Conservation (phyloP, 371 early-diverging fungal genomes). For the Mucor plumbeus region DNA sequence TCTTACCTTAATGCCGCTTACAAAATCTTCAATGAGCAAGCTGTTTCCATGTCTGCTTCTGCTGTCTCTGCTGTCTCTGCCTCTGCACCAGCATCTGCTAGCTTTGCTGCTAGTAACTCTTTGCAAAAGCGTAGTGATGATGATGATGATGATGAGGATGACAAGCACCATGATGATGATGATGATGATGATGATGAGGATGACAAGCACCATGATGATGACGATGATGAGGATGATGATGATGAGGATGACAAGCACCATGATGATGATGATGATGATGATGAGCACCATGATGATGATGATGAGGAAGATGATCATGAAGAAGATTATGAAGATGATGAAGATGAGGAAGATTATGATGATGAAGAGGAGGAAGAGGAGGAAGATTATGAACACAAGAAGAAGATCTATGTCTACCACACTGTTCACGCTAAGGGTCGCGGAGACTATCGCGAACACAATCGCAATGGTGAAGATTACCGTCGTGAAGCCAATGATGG, state of each 20-base stretch:
- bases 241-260: background rate
- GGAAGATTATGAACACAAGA: background rate
- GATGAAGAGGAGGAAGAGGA: background rate
- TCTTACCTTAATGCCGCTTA: slow-evolving; percentile 12
- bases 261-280: background rate
- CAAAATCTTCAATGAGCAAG: background rate
- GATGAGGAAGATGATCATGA: background rate
- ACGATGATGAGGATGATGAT: slow-evolving; percentile 16
- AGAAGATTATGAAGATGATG: background rate
- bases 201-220: slow-evolving; percentile 13
- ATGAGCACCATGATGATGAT: background rate
- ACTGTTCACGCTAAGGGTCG: too few species aligned
- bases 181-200: background rate
- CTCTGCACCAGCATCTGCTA: slow-evolving; percentile 4
- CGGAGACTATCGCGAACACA: too few species aligned
- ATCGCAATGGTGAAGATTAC: too few species aligned
- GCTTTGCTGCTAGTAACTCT: background rate
- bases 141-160: slow-evolving; percentile 6
- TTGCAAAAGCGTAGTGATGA: slow-evolving; percentile 9
- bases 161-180: slow-evolving; percentile 5
- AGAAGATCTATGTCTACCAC: slow-evolving; percentile 19
- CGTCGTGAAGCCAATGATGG: too few species aligned
- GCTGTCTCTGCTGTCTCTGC: too few species aligned
- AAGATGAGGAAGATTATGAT: too few species aligned
- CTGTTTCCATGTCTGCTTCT: slow-evolving; percentile 35